These are phyloP conservation scores for Bjerkandera adusta DNA, from an alignment of 1,284 basidiomycete species.

Conservation along the genomic window DNA sequence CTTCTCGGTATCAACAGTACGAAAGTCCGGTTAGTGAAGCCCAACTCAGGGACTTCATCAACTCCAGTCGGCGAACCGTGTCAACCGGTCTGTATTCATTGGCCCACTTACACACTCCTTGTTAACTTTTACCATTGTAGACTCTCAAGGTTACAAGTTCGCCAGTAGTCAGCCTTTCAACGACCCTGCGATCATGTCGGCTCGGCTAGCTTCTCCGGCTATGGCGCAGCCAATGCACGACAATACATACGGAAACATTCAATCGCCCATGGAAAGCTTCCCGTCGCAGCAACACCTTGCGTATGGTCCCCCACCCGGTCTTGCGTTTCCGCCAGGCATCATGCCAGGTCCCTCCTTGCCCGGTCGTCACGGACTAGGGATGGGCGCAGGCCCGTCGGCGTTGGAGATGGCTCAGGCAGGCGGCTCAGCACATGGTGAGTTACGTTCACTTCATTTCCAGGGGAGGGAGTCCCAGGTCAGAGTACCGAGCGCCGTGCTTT, in stretches of 20 bases:
- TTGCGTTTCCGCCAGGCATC: slow-evolving; percentile 43
- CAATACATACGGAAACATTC: slow-evolving; percentile 21
- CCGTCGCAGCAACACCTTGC: slow-evolving; percentile 30
- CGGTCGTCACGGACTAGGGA: slow-evolving; percentile 21
- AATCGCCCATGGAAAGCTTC: slow-evolving; percentile 22
- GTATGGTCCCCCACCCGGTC: slow-evolving; percentile 65
- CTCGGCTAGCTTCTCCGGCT: slow-evolving; percentile 50
- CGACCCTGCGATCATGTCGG: slow-evolving; percentile 83
- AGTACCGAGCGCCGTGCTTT: slow-evolving; percentile 81
- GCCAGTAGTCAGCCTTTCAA: slow-evolving; percentile 49
- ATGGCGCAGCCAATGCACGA: slow-evolving; percentile 24
- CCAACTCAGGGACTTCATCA: slow-evolving; percentile 71
- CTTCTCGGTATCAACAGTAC: slow-evolving; percentile 50
- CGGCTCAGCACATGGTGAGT: slow-evolving; percentile 65
- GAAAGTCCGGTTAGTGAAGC: slow-evolving; percentile 64
- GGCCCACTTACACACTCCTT: too few species aligned
- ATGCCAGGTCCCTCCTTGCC: slow-evolving; percentile 26
- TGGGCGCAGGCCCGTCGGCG: slow-evolving; percentile 23
- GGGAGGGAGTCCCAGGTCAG: slow-evolving; percentile 72
- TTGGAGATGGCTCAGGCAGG: slow-evolving; percentile 33
- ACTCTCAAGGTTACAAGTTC: slow-evolving; percentile 35
- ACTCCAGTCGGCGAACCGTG: slow-evolving; percentile 51
- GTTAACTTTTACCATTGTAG: slow-evolving; percentile 24
- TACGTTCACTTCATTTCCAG: slow-evolving; percentile 42
- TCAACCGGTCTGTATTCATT: slow-evolving; percentile 48